Evolutionary conservation across 2,329 filamentous ascomycete genomes (phyloP).

Genomic region (Aspergillus sp.): DNA sequence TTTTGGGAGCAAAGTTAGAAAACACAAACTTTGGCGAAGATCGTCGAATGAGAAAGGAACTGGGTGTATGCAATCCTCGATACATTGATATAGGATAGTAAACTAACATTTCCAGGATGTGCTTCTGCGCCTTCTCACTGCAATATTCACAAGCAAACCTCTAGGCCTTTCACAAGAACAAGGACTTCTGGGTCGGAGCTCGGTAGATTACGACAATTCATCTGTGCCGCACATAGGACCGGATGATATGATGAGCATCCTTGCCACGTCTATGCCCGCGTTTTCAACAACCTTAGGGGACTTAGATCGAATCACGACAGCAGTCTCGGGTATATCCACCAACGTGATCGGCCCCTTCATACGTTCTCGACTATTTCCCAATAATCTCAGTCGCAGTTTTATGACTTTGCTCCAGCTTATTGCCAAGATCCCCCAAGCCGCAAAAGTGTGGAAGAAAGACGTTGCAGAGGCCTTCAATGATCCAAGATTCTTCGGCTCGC

Average conservation of each 20-base stretch:
- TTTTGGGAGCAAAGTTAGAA: constrained; percentile 91
- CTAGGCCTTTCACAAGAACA: constrained; percentile 67
- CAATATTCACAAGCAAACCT: constrained; percentile 89
- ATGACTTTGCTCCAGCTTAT: constrained; percentile 75
- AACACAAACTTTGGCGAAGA: constrained; percentile 98
- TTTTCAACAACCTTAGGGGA: constrained; percentile 82
- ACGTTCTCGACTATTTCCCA: constrained; percentile 81
- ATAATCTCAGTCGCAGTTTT: constrained; percentile 72
- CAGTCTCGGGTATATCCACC: constrained; percentile 76
- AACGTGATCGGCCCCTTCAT: constrained; percentile 81
- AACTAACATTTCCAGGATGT: constrained; percentile 64
- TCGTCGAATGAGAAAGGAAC: constrained; percentile 82
- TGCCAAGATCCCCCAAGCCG: constrained; percentile 72
- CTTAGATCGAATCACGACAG: constrained; percentile 75
- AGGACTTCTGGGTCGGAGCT: constrained; percentile 39
- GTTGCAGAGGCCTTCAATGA: constrained; percentile 91
- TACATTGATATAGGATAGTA: background rate
- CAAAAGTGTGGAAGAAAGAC: constrained; percentile 92
- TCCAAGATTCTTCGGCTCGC: constrained; percentile 74
- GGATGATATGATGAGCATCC: constrained; percentile 76
- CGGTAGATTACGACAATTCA: constrained; percentile 41
- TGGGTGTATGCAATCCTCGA: constrained; percentile 64
- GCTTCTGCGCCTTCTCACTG: constrained; percentile 81
- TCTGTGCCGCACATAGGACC: constrained; percentile 50
- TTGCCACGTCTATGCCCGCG: constrained; percentile 75